phyloP scores from a whole-genome alignment of 2,329 filamentous ascomycete species.

The Sporothrix phasma region DNA sequence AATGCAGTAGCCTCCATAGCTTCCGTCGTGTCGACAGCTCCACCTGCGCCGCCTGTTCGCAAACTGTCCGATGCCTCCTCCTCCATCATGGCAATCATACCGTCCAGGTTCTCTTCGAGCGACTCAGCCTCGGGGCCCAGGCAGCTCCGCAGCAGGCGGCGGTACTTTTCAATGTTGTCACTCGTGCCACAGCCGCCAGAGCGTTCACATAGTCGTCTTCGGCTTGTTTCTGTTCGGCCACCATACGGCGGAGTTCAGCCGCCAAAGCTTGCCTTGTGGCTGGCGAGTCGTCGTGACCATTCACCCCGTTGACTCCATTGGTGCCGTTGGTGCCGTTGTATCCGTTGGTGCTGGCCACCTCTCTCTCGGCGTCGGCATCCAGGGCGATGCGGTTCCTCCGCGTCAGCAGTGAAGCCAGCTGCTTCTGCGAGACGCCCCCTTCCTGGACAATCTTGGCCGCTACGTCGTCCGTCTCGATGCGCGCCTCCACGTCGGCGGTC shows the following conservation, averaged over 20 bases:
- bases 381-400: constrained; percentile 45
- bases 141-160: constrained; percentile 57
- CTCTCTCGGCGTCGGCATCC: constrained; percentile 41
- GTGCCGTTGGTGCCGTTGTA: no score
- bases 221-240: constrained; percentile 50
- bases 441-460: constrained; percentile 42
- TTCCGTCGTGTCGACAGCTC: not conserved
- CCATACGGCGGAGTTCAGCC: constrained; percentile 44
- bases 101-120: constrained; percentile 54
- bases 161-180: constrained; percentile 65
- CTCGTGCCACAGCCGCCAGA: constrained; percentile 56
- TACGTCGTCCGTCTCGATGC: constrained; percentile 45
- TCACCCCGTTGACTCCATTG: no score
- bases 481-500: constrained; percentile 45
- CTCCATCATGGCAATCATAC: constrained; percentile 53
- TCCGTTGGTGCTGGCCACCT: constrained; percentile 40
- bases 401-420: constrained; percentile 28
- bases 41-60: constrained; percentile 1
- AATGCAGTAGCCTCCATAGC: constrained; percentile 17
- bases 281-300: constrained; percentile 33
- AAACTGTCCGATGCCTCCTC: constrained; percentile 43
- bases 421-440: constrained; percentile 34
- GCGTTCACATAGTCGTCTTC: constrained; percentile 61
- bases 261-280: constrained; percentile 50
- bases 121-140: constrained; percentile 59